Base-by-base conservation (phyloP, 2,329 filamentous ascomycete species). In the Venturia effusa region DNA sequence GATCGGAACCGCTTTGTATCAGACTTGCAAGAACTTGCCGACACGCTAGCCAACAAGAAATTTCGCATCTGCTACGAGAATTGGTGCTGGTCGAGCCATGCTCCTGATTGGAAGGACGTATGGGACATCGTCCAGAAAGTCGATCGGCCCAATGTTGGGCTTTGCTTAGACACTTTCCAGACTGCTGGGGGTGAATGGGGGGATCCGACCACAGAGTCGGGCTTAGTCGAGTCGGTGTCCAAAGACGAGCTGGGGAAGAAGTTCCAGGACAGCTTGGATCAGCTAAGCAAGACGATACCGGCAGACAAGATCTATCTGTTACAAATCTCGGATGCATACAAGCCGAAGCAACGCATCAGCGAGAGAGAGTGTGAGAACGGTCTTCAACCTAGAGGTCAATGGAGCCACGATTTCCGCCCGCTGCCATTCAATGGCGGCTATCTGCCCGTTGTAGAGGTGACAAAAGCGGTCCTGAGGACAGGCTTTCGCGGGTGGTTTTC, bases 161-260 rank as follows among this genome's bases (percentile, higher is more conserved):
- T 92, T 0, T 92, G 88, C 68, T 80, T 93, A 1, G 88, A 93
- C 68, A 92, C 88, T 0, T 92, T 92, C 75, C 88, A 92, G 71
- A 87, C 83, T 1, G 86, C 84, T 0, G 88, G 88, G 0, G 83
- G 85, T 1, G 88, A 92, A 70, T 92, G 84, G 81, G 88, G 79
- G 0, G 88, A 92, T 68, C 89, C 89, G 0, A 86, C 83, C 0
- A 89, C 86, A 0, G 63, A 72, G 1, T 85, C 83, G 0, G 88
- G 88, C 0, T 68, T 84, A 1, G 73, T 86, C 0, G 83, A 87
- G 64, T 40, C n/a, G 10, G 71, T 77, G 0, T 73, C 75, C 0
- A 70, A 73, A 15, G 74, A 79, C 3, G 77, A 83, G 37, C 68
- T 89, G 3, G 74, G 80, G 11, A 69, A 73, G 32, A 76, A 76